Percentiles rank a stretch among this genome's conserved stretches.
Conservation (phyloP, 805 yeast species). For the Candida peoriensis region DNA sequence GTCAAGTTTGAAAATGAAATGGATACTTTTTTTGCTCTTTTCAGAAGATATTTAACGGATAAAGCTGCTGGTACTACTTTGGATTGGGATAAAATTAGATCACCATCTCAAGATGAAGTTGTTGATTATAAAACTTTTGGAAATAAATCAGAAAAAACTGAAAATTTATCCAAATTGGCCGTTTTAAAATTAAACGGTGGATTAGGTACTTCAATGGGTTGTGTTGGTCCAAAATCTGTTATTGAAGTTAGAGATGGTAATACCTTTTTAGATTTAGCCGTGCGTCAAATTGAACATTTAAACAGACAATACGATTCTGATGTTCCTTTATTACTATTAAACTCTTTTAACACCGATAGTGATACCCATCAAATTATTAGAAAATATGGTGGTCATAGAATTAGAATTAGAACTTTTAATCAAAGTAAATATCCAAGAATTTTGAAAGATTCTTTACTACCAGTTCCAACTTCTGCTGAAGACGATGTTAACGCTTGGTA, state of each 20-base stretch:
- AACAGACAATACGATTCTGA: constrained; percentile 87
- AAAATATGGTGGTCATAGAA: constrained; percentile 95
- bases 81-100: constrained; percentile 94
- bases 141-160: constrained; percentile 31
- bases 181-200: constrained; percentile 98
- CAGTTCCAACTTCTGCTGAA: constrained; percentile 76
- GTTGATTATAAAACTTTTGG: constrained; percentile 67
- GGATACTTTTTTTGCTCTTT: constrained; percentile 91
- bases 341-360: constrained; percentile 94
- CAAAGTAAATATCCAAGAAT: constrained; percentile 98
- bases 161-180: constrained; percentile 72
- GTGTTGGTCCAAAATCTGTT: constrained; percentile 97
- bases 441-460: constrained; percentile 89
- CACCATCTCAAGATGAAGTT: constrained; percentile 87
- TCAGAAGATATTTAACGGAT: constrained; percentile 86
- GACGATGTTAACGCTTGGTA: constrained; percentile 89
- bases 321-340: constrained; percentile 95
- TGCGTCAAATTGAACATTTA: constrained; percentile 93
- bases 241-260: constrained; percentile 99
- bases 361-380: constrained; percentile 94
- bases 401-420: constrained; percentile 91
- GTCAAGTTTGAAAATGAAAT: constrained; percentile 77
- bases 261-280: constrained; percentile 91
- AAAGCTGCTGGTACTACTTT: constrained; percentile 80
- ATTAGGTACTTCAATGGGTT: constrained; percentile 98